Conservation (phyloP, 2,329 filamentous ascomycete species). For the Juglanconis juglandina region DNA sequence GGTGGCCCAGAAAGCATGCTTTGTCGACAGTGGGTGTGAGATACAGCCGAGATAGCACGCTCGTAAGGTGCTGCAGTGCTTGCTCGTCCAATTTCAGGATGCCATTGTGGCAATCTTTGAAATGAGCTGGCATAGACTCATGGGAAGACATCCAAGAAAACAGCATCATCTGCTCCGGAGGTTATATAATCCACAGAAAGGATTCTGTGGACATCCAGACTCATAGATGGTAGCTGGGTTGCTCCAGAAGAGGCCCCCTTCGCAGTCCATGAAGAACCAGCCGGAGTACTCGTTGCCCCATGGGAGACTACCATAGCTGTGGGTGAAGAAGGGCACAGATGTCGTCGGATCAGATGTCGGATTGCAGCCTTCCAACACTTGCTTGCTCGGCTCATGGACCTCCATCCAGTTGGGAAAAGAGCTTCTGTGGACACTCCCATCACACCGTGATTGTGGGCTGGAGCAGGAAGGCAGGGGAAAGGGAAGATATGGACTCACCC, state of each 20-base stretch:
- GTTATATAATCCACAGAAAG: no score
- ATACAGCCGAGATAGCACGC: no score
- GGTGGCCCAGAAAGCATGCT: no score
- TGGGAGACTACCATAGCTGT: not conserved
- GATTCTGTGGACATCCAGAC: no score
- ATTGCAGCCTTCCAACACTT: not conserved
- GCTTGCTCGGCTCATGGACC: not conserved
- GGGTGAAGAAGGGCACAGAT: not conserved
- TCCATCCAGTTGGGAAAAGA: not conserved
- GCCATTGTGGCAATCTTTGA: no score
- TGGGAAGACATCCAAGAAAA: no score
- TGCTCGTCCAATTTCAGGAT: no score
- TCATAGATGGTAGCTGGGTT: no score
- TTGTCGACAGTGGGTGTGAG: no score
- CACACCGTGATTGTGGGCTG: not conserved
- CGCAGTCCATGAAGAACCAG: not conserved
- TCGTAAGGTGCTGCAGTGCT: no score
- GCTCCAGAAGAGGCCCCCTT: not conserved
- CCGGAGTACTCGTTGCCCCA: not conserved
- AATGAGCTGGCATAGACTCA: no score
- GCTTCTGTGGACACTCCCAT: not conserved
- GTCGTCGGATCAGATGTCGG: not conserved
- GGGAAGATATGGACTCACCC: conserved; percentile 56
- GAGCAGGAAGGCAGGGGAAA: not conserved
- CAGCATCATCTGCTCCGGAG: no score